A percentile compares a stretch with the other conserved stretches of the same genome.
Evolutionary conservation across 148 eudicot species (phyloP).

Genomic region (Cornus controversa): DNA sequence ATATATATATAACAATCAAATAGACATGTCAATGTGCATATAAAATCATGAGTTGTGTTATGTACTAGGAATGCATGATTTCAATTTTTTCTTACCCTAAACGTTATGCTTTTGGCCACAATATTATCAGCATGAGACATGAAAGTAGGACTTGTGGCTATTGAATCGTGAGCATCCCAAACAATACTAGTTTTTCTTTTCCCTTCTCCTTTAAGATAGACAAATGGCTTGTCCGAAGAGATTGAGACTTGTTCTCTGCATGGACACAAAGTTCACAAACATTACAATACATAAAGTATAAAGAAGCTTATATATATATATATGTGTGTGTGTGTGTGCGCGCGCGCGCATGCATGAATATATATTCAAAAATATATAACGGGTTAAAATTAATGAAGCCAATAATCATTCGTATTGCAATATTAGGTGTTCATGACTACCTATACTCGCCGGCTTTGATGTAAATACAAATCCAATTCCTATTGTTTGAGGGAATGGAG

Average conservation of each 20-base stretch:
- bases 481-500: slow-evolving; percentile 39
- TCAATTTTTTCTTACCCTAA: slow-evolving; percentile 11
- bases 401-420: no score
- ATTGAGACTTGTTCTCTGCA: slow-evolving; percentile 42
- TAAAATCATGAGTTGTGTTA: no score
- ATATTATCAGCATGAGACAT: slow-evolving; percentile 41
- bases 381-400: no score
- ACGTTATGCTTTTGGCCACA: slow-evolving; percentile 35
- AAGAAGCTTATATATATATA: background rate
- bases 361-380: no score
- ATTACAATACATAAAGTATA: no score
- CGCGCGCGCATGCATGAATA: no score
- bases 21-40: no score
- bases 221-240: slow-evolving; percentile 41
- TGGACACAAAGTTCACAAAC: background rate
- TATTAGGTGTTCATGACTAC: background rate
- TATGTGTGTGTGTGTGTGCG: no score
- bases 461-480: slow-evolving; percentile 33
- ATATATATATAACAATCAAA: no score
- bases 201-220: slow-evolving; percentile 35
- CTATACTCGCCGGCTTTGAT: slow-evolving; percentile 49
- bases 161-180: slow-evolving; percentile 36
- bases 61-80: no score
- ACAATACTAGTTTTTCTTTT: slow-evolving; percentile 30
- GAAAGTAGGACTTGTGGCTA: slow-evolving; percentile 43